Percentiles rank a stretch among this genome's conserved stretches.
Conservation (phyloP, 257 asterid species). For the Solanum chiquidenum region DNA sequence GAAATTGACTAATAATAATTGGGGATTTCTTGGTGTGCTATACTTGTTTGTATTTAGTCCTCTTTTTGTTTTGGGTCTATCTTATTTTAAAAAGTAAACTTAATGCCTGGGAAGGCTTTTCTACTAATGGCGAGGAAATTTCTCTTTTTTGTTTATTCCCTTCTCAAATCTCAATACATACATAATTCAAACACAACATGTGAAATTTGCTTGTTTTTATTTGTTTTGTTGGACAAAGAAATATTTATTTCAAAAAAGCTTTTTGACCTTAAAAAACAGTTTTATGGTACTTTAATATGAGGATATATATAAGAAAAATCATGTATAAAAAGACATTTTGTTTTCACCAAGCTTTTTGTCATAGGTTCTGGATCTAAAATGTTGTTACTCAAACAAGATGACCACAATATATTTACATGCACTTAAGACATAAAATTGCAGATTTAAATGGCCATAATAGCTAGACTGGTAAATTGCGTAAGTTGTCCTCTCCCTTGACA, state of each 20-base stretch:
- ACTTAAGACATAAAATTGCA: not conserved
- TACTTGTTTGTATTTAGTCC: not conserved
- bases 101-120: not conserved
- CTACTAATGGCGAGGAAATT: not conserved
- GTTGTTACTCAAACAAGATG: not conserved
- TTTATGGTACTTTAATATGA: not conserved
- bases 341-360: not conserved
- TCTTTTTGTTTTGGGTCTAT: not conserved
- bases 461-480: not conserved
- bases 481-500: not conserved
- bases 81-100: not conserved
- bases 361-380: not conserved
- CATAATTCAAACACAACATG: not conserved
- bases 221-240: not conserved
- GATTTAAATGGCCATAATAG: not conserved
- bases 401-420: not conserved
- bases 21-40: not conserved
- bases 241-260: not conserved
- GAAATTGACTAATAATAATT: not conserved
- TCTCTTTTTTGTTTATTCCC: not conserved
- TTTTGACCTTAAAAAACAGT: not conserved
- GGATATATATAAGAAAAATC: not conserved
- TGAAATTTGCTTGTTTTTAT: not conserved
- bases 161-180: not conserved
- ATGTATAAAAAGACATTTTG: not conserved